Percentiles rank a stretch among this genome's conserved stretches.
These are phyloP conservation scores for Nemania sp. DNA, from an alignment of 2,329 filamentous ascomycete species.

Conservation along the genomic window DNA sequence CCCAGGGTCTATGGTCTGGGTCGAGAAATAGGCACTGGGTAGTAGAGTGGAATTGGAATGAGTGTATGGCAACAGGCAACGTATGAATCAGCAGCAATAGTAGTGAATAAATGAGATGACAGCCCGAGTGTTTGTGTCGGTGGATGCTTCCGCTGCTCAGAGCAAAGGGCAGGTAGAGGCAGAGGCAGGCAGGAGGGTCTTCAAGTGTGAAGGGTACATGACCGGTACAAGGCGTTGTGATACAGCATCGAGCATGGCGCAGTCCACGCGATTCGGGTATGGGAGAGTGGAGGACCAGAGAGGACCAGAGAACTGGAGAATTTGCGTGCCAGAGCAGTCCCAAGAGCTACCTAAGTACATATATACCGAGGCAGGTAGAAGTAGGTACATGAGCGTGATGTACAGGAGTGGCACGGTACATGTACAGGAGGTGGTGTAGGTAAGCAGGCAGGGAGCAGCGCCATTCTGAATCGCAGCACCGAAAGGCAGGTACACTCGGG, in stretches of 20 bases:
- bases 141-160: constrained; percentile 27
- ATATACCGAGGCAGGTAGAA: constrained; percentile 15
- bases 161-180: constrained; percentile 22
- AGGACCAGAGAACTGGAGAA: constrained; percentile 33
- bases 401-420: constrained; percentile 34
- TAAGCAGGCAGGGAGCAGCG: constrained; percentile 32
- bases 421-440: constrained; percentile 29
- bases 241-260: constrained; percentile 40
- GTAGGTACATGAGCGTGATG: constrained; percentile 28
- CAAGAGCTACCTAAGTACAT: constrained; percentile 26
- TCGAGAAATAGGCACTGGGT: constrained; percentile 1
- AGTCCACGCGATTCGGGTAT: constrained; percentile 38
- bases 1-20: constrained; percentile 25
- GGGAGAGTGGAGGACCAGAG: constrained; percentile 31
- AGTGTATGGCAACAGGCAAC: constrained; percentile 18
- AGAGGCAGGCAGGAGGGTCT: constrained; percentile 24
- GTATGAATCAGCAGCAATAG: constrained; percentile 34
- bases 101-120: constrained; percentile 17
- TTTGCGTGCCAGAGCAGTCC: constrained; percentile 21
- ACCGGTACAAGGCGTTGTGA: constrained; percentile 46
- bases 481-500: constrained; percentile 39
- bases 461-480: constrained; percentile 35
- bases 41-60: constrained; percentile 20
- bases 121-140: constrained; percentile 31
- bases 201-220: constrained; percentile 41